Evolutionary conservation across 106 monocot genomes (phyloP).

Genomic region (Dendrobium nobile): DNA sequence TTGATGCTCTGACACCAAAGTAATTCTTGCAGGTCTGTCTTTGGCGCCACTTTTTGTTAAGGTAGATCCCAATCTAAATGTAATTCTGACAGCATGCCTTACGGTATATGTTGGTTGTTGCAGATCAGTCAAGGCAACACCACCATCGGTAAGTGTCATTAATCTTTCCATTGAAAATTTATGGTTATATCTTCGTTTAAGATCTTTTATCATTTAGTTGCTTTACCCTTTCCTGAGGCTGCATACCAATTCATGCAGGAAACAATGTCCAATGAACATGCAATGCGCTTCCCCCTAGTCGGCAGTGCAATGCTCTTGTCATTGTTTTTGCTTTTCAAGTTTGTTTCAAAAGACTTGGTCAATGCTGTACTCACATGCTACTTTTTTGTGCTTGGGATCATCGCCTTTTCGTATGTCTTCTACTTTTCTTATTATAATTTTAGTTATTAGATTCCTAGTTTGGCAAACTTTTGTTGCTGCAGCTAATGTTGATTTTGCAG

Average conservation of each 20-base stretch:
- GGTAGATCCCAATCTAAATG: conserved; percentile 83
- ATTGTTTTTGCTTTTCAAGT: conserved; percentile 88
- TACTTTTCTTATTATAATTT: not conserved
- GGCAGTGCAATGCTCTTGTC: conserved; percentile 96
- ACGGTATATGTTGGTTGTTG: conserved; percentile 94
- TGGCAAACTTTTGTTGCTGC: not conserved
- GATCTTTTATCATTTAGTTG: not conserved
- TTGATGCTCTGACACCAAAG: too few relatives aligned
- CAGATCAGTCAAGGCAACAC: conserved; percentile 88
- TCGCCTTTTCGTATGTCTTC: conserved; percentile 69
- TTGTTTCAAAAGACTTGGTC: conserved; percentile 89
- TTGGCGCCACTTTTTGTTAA: conserved; percentile 68
- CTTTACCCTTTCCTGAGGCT: not conserved
- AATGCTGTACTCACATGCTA: conserved; percentile 90
- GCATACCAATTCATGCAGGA: conserved; percentile 41
- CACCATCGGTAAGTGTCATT: conserved; percentile 52
- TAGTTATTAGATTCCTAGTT: not conserved
- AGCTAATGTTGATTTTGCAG: conserved; percentile 27
- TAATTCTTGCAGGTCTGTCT: conserved; percentile 38
- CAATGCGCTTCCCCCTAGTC: conserved; percentile 90
- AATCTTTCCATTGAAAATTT: not conserved
- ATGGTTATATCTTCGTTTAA: too few relatives aligned
- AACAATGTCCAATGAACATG: conserved; percentile 97
- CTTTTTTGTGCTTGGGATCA: conserved; percentile 91
- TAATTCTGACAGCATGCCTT: conserved; percentile 86